Evolutionary conservation across 129 eudicot genomes (phyloP).

Genomic region (Daucus carota): DNA sequence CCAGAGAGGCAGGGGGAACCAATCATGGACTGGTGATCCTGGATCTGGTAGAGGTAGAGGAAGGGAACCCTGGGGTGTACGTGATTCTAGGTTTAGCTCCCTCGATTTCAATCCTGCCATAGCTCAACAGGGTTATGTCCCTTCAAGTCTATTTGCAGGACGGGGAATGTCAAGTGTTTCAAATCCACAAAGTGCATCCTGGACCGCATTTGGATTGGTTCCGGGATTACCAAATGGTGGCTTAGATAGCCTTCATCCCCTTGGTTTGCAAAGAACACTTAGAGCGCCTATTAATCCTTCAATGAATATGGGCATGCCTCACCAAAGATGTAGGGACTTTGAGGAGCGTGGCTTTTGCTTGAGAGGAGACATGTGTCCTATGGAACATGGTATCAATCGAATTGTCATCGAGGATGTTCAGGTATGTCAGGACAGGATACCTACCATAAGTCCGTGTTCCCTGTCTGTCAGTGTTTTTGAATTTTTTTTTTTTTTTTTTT

Average conservation of each 20-base stretch:
- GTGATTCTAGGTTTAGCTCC: constrained; percentile 56
- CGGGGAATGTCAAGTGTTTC: constrained; percentile 72
- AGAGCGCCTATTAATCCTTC: constrained; percentile 58
- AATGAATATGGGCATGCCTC: constrained; percentile 64
- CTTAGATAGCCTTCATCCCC: constrained; percentile 63
- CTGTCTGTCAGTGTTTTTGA: not conserved
- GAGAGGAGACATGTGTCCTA: constrained; percentile 99
- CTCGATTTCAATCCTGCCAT: constrained; percentile 59
- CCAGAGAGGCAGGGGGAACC: constrained; percentile 43
- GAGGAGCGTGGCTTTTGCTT: constrained; percentile 98
- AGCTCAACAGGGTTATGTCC: constrained; percentile 55
- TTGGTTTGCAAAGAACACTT: constrained; percentile 63
- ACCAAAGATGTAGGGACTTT: constrained; percentile 88
- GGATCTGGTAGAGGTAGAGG: constrained; percentile 77
- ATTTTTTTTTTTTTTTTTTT: not conserved
- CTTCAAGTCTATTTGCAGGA: constrained; percentile 60
- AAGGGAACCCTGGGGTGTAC: constrained; percentile 63
- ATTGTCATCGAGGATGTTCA: constrained; percentile 96
- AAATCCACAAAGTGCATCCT: constrained; percentile 57
- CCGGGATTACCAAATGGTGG: constrained; percentile 77
- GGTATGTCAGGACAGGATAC: constrained; percentile 32
- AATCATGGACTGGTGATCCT: constrained; percentile 37
- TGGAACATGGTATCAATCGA: constrained; percentile 97
- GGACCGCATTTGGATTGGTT: constrained; percentile 79
- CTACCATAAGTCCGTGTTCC: not conserved